Evolutionary conservation across 2,329 filamentous ascomycete genomes (phyloP), one percentile per base, ranked within the genome.

Genomic region (Colletotrichum eleusines): DNA sequence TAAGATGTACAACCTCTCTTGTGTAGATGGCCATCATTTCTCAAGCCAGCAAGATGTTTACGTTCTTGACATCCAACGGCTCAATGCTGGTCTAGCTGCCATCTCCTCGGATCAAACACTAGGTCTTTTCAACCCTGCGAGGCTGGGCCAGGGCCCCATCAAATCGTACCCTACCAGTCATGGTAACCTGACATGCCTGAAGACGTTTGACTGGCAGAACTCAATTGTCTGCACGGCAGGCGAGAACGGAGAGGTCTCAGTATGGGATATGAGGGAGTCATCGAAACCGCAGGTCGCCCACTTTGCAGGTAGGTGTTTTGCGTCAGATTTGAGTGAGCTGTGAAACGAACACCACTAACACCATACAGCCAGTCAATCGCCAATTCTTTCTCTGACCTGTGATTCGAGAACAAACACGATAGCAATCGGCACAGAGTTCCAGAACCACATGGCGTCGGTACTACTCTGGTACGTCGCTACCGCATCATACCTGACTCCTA

Each of bases 81-180:
- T 87, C 5, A 74, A 81, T 0, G 77, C 81, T 1, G 83, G 86
- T 6, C 83, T 92, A 50, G 89, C 88, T 1, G 86, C 88, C 20
- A 91, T 92, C 67, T 88, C 90, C 3, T 93, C 92, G 0, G 91
- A 94, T 80, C 89, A 93, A 79, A 86, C 84, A n/a, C 83, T 95
- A 26, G 87, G 88, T 35, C 80, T 93, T 23, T 87, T 94, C 73
- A 86, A 92, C 77, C 87, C 90, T 0, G 74, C 82, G 1, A 85
- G 84, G 31, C 82, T 94, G 31, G 83, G 84, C 64, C 77, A 83
- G 3, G 84, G 87, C 0, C 85, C 87, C 3, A 74, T 86, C 33
- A 82, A 83, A 61, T 81, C 81, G 11, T 80, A 89, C 58, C 77
- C 79, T 44, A 87, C 86, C 12, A 82, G 85, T 40, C 89, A 92